Evolutionary conservation across 345 rosid species (phyloP).

Genomic region (Laguncularia racemosa): DNA sequence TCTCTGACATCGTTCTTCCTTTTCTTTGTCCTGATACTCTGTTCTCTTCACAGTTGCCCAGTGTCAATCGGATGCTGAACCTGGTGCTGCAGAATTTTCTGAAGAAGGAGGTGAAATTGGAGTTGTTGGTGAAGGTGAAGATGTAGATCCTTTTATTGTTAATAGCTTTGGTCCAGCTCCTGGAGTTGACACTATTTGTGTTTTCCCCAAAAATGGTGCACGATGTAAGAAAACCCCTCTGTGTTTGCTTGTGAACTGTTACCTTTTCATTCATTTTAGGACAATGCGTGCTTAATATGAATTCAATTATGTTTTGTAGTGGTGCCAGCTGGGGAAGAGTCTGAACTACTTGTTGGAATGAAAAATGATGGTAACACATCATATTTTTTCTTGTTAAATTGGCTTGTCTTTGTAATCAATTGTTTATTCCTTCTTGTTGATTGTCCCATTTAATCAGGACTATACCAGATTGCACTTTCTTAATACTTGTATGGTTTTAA

Average conservation of each 20-base stretch:
- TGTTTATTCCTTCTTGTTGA: not conserved
- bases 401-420: not conserved
- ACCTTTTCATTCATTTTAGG: conserved; percentile 2
- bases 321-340: conserved; percentile 69
- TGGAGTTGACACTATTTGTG: conserved; percentile 53
- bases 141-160: conserved; percentile 44
- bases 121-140: conserved; percentile 55
- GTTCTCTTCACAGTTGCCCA: conserved; percentile 41
- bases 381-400: not conserved
- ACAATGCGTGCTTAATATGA: not conserved
- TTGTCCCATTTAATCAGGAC: not conserved
- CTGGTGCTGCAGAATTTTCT: conserved; percentile 28
- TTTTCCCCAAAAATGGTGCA: conserved; percentile 76
- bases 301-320: conserved; percentile 30
- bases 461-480: not conserved
- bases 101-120: conserved; percentile 65
- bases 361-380: conserved; percentile 66
- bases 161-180: conserved; percentile 51
- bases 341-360: conserved; percentile 76
- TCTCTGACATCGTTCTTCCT: too few species aligned
- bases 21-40: not conserved
- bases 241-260: not conserved
- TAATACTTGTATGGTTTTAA: conserved; percentile 3
- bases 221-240: conserved; percentile 30
- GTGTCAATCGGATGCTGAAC: conserved; percentile 58